Evolutionary conservation across 257 asterid species (phyloP).

Genomic region (Rauvolfia tetraphylla): DNA sequence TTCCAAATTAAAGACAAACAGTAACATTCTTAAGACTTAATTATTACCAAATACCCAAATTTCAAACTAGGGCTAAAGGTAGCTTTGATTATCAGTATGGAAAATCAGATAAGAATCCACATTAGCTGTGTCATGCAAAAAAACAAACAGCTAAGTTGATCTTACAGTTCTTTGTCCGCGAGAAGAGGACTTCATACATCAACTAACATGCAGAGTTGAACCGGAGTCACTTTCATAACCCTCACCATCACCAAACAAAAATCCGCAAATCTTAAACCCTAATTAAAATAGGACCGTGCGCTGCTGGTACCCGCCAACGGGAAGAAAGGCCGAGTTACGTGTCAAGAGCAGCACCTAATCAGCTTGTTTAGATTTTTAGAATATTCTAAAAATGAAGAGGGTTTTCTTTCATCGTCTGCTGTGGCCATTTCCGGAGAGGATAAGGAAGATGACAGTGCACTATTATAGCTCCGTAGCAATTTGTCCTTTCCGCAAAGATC

Average conservation of each 20-base stretch:
- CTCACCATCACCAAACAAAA: background rate
- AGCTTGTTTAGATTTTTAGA: background rate
- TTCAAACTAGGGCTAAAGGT: too few relatives aligned
- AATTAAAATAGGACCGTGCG: background rate
- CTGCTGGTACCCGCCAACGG: background rate
- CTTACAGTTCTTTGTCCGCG: background rate
- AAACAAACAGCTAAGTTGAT: conserved; percentile 10
- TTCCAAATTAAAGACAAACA: too few relatives aligned
- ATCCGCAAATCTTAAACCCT: background rate
- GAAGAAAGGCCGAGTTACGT: background rate
- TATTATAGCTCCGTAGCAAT: background rate
- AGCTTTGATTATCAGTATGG: too few relatives aligned
- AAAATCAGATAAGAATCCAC: background rate
- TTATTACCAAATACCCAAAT: too few relatives aligned
- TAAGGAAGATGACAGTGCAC: conserved; percentile 11
- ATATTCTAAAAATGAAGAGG: background rate
- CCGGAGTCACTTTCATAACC: conserved; percentile 3
- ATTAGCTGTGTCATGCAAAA: background rate
- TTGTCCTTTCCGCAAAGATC: conserved; percentile 6
- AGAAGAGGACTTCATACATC: background rate
- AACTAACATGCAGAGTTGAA: conserved; percentile 7
- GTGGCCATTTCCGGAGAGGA: background rate
- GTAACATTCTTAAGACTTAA: too few relatives aligned
- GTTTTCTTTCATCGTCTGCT: background rate
- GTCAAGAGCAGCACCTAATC: background rate